These are phyloP conservation scores for Gentiana straminea DNA, from an alignment of 257 asterid genomes.

Conservation along the genomic window DNA sequence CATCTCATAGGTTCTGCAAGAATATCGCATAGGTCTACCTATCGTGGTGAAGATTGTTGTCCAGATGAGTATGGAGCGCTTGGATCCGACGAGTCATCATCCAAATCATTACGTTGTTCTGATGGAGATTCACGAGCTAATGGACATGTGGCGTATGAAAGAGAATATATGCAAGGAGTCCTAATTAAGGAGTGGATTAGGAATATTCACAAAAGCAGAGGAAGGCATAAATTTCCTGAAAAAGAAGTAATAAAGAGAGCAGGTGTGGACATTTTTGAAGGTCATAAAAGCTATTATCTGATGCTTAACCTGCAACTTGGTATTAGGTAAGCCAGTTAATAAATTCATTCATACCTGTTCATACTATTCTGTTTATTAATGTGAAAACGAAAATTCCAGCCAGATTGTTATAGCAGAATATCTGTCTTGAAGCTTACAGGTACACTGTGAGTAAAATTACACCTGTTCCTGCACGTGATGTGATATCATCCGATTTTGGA, in stretches of 20 bases:
- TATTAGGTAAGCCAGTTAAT: conserved; percentile 51
- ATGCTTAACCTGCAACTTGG: conserved; percentile 96
- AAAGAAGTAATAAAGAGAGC: conserved; percentile 46
- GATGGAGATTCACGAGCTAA: conserved; percentile 39
- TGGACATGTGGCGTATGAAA: conserved; percentile 54
- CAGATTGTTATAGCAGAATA: background rate
- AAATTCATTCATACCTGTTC: too few species aligned
- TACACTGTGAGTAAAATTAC: conserved; percentile 94
- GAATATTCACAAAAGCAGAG: conserved; percentile 37
- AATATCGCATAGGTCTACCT: conserved; percentile 28
- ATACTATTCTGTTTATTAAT: too few species aligned
- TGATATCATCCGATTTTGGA: conserved; percentile 82
- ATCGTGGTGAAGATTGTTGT: conserved; percentile 25
- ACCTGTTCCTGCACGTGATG: conserved; percentile 88
- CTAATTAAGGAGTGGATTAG: conserved; percentile 63
- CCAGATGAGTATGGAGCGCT: conserved; percentile 28
- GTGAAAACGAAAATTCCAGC: too few species aligned
- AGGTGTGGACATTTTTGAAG: conserved; percentile 41
- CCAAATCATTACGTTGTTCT: conserved; percentile 28
- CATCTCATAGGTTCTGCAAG: conserved; percentile 38
- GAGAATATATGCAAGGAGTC: conserved; percentile 98
- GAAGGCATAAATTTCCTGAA: conserved; percentile 38
- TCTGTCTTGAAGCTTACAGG: conserved; percentile 61
- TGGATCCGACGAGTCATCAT: conserved; percentile 31
- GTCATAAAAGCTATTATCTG: conserved; percentile 66